These are phyloP conservation scores for Fusarium lyarnte DNA, from an alignment of 2,329 filamentous ascomycete species.

Conservation along the genomic window DNA sequence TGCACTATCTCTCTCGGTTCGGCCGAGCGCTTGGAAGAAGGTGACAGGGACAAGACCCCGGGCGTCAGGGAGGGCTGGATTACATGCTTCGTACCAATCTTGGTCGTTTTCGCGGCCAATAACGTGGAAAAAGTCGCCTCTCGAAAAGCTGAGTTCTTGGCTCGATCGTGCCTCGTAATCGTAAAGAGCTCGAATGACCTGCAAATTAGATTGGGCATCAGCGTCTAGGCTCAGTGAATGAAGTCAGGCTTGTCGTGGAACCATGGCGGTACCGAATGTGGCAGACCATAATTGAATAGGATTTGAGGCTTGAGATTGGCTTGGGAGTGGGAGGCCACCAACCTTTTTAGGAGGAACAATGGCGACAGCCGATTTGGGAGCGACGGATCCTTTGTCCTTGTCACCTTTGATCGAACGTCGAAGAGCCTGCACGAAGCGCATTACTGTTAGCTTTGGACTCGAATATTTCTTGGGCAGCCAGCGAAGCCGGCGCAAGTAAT, in stretches of 20 bases:
- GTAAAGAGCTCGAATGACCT: conserved; percentile 98
- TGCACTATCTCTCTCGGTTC: conserved; percentile 89
- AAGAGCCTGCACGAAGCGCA: conserved; percentile 71
- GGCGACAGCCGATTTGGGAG: conserved; percentile 85
- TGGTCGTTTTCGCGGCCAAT: conserved; percentile 93
- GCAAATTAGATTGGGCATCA: conserved; percentile 24
- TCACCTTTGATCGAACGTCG: conserved; percentile 91
- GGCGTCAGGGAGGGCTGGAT: conserved; percentile 86
- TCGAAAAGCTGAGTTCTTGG: conserved; percentile 89
- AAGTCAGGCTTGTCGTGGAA: conserved; percentile 19
- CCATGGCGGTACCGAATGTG: conserved; percentile 24
- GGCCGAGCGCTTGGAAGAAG: conserved; percentile 92
- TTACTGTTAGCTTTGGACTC: conserved; percentile 52
- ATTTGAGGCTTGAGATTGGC: conserved; percentile 20
- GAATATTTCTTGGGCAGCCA: conserved; percentile 26
- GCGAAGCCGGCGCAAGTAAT: conserved; percentile 17
- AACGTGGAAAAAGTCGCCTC: conserved; percentile 98
- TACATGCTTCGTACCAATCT: conserved; percentile 99
- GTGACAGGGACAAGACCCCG: conserved; percentile 92
- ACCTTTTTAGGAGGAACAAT: conserved; percentile 96
- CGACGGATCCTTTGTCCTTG: conserved; percentile 81
- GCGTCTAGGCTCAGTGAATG: conserved; percentile 19
- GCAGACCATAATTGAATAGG: conserved; percentile 18
- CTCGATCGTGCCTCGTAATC: conserved; percentile 82
- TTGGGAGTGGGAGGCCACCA: conserved; percentile 45